Base-by-base conservation (phyloP, 2,329 filamentous ascomycete species). In the Endothia cerciana region DNA sequence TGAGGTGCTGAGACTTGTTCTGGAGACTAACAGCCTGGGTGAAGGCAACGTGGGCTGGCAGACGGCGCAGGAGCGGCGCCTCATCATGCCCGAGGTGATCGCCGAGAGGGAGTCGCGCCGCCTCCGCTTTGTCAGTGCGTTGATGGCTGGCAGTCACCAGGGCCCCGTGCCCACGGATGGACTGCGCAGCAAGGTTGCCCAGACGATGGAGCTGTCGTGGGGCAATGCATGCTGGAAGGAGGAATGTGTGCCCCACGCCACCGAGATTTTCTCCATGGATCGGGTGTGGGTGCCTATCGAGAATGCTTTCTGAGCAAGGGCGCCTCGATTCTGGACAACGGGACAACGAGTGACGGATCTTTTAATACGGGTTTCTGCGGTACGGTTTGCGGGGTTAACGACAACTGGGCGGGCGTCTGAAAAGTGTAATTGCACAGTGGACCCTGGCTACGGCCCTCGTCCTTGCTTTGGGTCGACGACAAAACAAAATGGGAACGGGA, bases 1-100 rank as follows among this genome's bases (percentile, higher is more conserved):
- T 70, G 79, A 84, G 17, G 79, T 89, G 36, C 80, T 94, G 30
- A 89, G 90, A 75, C 82, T 83, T 66, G 77, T 92, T 1, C 80
- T 93, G 41, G 89, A 91, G 71, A 87, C 87, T 60, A 81, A 80
- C 15, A 81, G 81, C 33, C 81, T 88, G 10, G 85, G 84, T 51
- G 47, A 17, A 22, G 79, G 79, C 55, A 77, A 79, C 38, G 79
- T 79, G n/a, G 83, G 80, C 28, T 86, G 83, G 81, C 79, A 82
- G 33, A 83, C 77, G 47, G 77, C 78, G 1, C 78, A 82, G 65
- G 75, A 81, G 33, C 79, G 84, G 25, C 79, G 82, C 65, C 80
- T 80, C 10, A 79, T 84, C 19, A 80, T 87, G 60, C 77, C 78
- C 36, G 77, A 78, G 11, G 81, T 86, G 2, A 79, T 89, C 1